These are phyloP conservation scores for Pyrus pyrifolia DNA, from an alignment of 306 rosid genomes.

Conservation along the genomic window DNA sequence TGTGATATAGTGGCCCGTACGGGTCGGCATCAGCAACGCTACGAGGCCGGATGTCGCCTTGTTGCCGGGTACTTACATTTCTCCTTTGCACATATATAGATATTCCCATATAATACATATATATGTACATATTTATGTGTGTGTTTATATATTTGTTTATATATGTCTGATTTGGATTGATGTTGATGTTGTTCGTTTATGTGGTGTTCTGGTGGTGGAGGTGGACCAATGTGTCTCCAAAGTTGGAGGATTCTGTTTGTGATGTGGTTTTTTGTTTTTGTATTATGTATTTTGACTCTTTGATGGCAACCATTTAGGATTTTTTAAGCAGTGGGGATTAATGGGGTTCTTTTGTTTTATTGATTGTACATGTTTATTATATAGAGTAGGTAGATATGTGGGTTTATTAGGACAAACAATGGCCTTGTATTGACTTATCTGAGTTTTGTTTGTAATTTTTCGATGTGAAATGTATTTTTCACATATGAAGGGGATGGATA, in stretches of 20 bases:
- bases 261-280: neutral
- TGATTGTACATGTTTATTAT: neutral
- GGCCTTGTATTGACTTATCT: neutral
- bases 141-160: neutral
- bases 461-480: neutral
- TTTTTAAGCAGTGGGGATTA: neutral
- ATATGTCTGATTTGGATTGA: neutral
- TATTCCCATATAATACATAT: neutral
- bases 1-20: constrained; percentile 84
- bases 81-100: neutral
- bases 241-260: constrained; percentile 1
- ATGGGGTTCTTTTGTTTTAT: neutral
- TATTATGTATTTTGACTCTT: neutral
- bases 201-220: neutral
- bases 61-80: constrained; percentile 57
- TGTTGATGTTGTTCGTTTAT: neutral
- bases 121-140: neutral
- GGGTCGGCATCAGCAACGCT: constrained; percentile 81
- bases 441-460: neutral
- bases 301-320: neutral
- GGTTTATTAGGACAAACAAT: neutral
- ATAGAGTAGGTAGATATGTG: neutral
- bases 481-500: neutral
- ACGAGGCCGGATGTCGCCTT: constrained; percentile 75
- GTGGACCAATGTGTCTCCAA: constrained; percentile 6